phyloP scores from a whole-genome alignment of 345 rosid genomes.

The Citrus australasica region DNA sequence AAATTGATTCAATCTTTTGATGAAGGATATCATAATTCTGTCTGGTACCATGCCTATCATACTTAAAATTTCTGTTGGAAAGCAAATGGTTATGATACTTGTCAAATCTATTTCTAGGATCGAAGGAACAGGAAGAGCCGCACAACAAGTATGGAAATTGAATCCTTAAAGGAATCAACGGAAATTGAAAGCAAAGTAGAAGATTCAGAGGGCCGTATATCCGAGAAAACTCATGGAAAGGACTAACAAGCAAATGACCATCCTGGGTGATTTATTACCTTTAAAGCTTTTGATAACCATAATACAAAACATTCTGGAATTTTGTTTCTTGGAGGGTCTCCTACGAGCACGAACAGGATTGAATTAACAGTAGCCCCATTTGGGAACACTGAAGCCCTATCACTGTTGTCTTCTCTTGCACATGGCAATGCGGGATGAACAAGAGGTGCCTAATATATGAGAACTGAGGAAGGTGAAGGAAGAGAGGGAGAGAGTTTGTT shows the following conservation, averaged over 20 bases:
- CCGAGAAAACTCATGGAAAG: conserved; percentile 36
- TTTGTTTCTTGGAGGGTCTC: conserved; percentile 9
- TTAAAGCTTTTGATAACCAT: conserved; percentile 13
- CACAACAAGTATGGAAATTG: conserved; percentile 69
- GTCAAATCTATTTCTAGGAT: conserved; percentile 44
- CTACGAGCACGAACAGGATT: conserved; percentile 1
- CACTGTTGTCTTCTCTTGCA: neutral
- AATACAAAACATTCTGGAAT: conserved; percentile 13
- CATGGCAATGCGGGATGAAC: neutral
- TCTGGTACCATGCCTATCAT: neutral
- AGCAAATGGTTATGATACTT: neutral
- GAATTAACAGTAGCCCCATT: conserved; percentile 2
- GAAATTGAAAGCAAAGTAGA: conserved; percentile 37
- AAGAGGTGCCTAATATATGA: neutral
- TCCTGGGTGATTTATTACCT: conserved; percentile 12
- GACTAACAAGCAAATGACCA: conserved; percentile 9
- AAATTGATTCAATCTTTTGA: neutral
- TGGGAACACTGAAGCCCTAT: conserved; percentile 6
- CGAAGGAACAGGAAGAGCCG: conserved; percentile 73
- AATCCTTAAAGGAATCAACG: conserved; percentile 55
- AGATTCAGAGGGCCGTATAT: conserved; percentile 28
- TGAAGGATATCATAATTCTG: neutral
- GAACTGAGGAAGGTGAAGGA: neutral
- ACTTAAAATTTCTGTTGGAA: neutral
- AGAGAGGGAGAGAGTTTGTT: conserved; percentile 1